A percentile compares a stretch with the other conserved stretches of the same genome.
Evolutionary conservation across 768 basidiomycete species (phyloP).

Genomic region (Lentinus brumalis): DNA sequence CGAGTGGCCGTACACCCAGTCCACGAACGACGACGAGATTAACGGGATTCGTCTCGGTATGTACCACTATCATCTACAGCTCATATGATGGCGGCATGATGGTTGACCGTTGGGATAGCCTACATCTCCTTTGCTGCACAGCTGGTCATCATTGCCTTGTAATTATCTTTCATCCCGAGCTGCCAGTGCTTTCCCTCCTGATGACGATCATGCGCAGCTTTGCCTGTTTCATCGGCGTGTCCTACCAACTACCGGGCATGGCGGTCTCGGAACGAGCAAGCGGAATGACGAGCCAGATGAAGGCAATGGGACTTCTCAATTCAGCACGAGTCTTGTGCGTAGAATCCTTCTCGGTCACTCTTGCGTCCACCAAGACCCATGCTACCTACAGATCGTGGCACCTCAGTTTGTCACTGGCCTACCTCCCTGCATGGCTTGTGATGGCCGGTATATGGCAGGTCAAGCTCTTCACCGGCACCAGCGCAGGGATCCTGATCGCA

Average conservation of each 20-base stretch:
- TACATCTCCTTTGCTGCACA: conserved; percentile 61
- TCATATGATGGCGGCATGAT: neutral
- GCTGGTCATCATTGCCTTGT: conserved; percentile 68
- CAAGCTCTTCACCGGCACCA: conserved; percentile 62
- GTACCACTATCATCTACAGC: conserved; percentile 21
- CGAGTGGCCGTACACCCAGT: conserved; percentile 71
- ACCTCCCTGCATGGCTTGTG: conserved; percentile 77
- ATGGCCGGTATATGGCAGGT: conserved; percentile 64
- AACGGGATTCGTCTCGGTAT: conserved; percentile 56
- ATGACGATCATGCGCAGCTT: conserved; percentile 44
- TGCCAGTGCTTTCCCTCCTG: neutral
- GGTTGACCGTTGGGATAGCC: conserved; percentile 36
- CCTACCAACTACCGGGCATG: conserved; percentile 76
- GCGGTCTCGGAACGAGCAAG: conserved; percentile 65
- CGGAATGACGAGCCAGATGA: conserved; percentile 68
- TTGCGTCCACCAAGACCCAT: neutral
- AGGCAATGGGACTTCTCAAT: conserved; percentile 79
- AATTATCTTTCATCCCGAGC: conserved; percentile 24
- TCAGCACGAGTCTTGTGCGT: conserved; percentile 63
- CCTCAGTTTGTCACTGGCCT: conserved; percentile 59
- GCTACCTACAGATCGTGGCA: conserved; percentile 56
- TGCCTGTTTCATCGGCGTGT: conserved; percentile 67
- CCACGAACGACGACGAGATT: conserved; percentile 62
- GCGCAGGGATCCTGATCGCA: conserved; percentile 56
- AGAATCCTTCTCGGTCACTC: neutral